These are phyloP conservation scores for Clonostachys byssicola DNA, from an alignment of 2,329 filamentous ascomycete species.

Conservation along the genomic window DNA sequence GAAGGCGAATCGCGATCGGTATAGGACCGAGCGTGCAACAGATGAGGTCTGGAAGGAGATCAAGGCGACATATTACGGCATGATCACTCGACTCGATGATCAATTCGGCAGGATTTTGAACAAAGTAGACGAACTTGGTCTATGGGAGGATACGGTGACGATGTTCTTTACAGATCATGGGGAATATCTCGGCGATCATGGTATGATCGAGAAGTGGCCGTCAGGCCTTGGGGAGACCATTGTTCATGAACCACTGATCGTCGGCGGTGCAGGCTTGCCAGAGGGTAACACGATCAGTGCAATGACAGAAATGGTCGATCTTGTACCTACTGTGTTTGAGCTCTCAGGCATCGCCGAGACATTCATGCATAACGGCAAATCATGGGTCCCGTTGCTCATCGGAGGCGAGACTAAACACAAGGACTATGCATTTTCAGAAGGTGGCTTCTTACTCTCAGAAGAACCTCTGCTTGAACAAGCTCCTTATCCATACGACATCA, in stretches of 20 bases:
- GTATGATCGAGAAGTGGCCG: constrained; percentile 44
- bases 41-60: constrained; percentile 36
- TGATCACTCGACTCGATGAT: constrained; percentile 38
- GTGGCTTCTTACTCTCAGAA: constrained; percentile 35
- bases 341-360: constrained; percentile 26
- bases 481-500: constrained; percentile 39
- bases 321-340: constrained; percentile 36
- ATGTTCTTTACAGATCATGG: constrained; percentile 41
- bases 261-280: constrained; percentile 33
- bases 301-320: constrained; percentile 39
- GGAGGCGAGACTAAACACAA: constrained; percentile 20
- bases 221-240: constrained; percentile 34
- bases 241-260: constrained; percentile 35
- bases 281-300: constrained; percentile 19
- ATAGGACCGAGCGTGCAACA: constrained; percentile 31
- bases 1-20: constrained; percentile 26
- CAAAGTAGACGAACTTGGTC: constrained; percentile 20
- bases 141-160: constrained; percentile 32
- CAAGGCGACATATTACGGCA: constrained; percentile 39
- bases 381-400: constrained; percentile 20
- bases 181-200: constrained; percentile 41
- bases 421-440: constrained; percentile 35
- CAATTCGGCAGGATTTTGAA: constrained; percentile 36
- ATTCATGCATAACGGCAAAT: constrained; percentile 33
- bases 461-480: constrained; percentile 38